phyloP scores from a whole-genome alignment of 805 yeast species.

The Ogataea allantospora region DNA sequence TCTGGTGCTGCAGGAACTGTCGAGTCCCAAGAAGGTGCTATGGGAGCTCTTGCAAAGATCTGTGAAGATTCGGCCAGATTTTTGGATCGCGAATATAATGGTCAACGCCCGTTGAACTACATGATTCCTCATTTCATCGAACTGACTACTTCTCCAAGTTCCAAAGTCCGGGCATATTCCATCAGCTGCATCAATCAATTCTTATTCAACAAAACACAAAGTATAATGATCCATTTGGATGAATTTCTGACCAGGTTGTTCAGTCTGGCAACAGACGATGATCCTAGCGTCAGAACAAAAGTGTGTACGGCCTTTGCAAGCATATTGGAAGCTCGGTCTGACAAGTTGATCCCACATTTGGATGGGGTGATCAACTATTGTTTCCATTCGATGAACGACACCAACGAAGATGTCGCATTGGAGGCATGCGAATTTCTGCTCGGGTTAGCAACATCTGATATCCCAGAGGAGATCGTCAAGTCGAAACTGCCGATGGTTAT shows the following conservation, averaged over 20 bases:
- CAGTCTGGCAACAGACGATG: conserved; percentile 60
- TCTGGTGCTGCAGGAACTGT: conserved; percentile 42
- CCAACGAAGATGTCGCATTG: conserved; percentile 72
- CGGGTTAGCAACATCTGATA: conserved; percentile 62
- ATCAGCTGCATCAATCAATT: conserved; percentile 76
- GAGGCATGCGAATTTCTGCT: conserved; percentile 93
- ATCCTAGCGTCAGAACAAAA: conserved; percentile 62
- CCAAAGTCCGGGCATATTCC: conserved; percentile 58
- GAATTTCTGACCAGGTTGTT: conserved; percentile 64
- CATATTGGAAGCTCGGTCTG: conserved; percentile 75
- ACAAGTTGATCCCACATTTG: conserved; percentile 73
- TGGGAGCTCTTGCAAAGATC: conserved; percentile 78
- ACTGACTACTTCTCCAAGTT: conserved; percentile 41
- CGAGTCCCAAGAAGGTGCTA: conserved; percentile 65
- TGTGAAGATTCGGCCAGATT: conserved; percentile 80
- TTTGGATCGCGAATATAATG: conserved; percentile 64
- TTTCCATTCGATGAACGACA: conserved; percentile 67
- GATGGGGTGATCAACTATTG: conserved; percentile 85
- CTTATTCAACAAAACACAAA: conserved; percentile 65
- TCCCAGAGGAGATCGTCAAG: conserved; percentile 53
- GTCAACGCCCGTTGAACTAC: conserved; percentile 63
- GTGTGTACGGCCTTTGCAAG: conserved; percentile 74
- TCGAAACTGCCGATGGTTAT: conserved; percentile 61
- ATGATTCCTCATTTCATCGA: conserved; percentile 65
- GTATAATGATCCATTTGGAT: conserved; percentile 64